A percentile compares a stretch with the other conserved stretches of the same genome.
These are phyloP conservation scores for Alternaria ethzedia DNA, from an alignment of 2,329 filamentous ascomycete species.

Conservation along the genomic window DNA sequence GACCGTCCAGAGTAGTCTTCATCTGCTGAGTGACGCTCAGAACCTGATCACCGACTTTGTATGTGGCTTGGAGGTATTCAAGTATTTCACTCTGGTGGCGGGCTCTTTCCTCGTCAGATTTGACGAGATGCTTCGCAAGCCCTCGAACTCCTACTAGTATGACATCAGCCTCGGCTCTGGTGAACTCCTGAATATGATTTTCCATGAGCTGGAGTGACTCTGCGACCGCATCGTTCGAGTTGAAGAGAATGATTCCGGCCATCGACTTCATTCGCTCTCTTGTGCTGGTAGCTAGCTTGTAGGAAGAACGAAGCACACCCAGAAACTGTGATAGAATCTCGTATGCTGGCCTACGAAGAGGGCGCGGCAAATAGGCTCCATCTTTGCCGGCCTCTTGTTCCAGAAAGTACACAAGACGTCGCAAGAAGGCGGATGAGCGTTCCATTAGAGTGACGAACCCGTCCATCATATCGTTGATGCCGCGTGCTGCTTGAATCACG, in stretches of 20 bases:
- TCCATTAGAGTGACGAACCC: constrained; percentile 25
- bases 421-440: constrained; percentile 15
- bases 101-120: not conserved
- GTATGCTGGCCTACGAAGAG: too few relatives aligned
- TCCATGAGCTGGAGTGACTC: not conserved
- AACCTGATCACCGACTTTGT: not conserved
- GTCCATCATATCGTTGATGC: constrained; percentile 10
- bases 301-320: constrained; percentile 11
- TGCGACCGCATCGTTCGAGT: not conserved
- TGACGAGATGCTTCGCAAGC: not conserved
- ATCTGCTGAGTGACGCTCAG: constrained; percentile 1
- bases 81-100: not conserved
- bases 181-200: not conserved
- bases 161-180: not conserved
- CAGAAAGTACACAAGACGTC: not conserved
- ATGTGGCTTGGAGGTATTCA: accelerated
- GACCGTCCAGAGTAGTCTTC: not conserved
- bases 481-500: constrained; percentile 9
- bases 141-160: not conserved
- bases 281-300: constrained; percentile 4
- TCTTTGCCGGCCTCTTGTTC: not conserved
- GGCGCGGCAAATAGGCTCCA: too few relatives aligned
- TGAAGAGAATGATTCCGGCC: constrained; percentile 11
- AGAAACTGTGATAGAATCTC: not conserved
- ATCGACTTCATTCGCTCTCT: too few relatives aligned